These are phyloP conservation scores for Seiridium cupressi DNA, from an alignment of 2,329 filamentous ascomycete species.

Conservation along the genomic window DNA sequence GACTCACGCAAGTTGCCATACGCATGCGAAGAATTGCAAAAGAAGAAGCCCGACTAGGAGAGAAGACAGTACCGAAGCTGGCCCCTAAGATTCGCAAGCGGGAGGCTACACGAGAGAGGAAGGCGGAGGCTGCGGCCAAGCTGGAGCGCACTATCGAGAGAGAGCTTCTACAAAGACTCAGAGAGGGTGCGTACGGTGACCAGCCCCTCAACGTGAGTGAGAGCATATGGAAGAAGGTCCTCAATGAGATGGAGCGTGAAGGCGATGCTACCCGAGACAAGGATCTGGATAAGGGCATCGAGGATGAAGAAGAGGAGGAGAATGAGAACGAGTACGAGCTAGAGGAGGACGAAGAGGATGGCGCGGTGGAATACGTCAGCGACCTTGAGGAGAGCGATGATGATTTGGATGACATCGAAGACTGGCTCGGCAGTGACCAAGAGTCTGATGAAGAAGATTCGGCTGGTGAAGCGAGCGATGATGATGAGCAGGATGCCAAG, in stretches of 20 bases:
- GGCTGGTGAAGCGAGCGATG: slow-evolving; percentile 52
- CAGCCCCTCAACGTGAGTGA: slow-evolving; percentile 94
- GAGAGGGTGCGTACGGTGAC: slow-evolving; percentile 92
- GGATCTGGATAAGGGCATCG: slow-evolving; percentile 84
- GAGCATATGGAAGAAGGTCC: slow-evolving; percentile 94
- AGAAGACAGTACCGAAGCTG: slow-evolving; percentile 82
- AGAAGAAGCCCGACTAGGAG: slow-evolving; percentile 86
- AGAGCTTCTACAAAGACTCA: slow-evolving; percentile 85
- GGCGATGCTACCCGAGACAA: slow-evolving; percentile 81
- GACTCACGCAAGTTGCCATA: slow-evolving; percentile 89
- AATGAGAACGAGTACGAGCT: slow-evolving; percentile 61
- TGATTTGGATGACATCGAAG: slow-evolving; percentile 78
- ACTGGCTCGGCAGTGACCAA: slow-evolving; percentile 80
- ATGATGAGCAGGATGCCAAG: slow-evolving; percentile 58
- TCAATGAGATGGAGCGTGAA: slow-evolving; percentile 83
- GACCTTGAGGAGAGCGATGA: slow-evolving; percentile 85
- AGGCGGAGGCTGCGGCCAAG: slow-evolving; percentile 82
- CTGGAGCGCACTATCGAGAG: slow-evolving; percentile 94
- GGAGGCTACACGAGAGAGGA: slow-evolving; percentile 73
- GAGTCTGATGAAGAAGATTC: slow-evolving; percentile 55
- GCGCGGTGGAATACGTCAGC: slow-evolving; percentile 87
- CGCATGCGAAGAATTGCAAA: slow-evolving; percentile 67
- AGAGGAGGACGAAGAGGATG: slow-evolving; percentile 59
- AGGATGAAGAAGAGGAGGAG: slow-evolving; percentile 69
- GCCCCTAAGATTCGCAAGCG: slow-evolving; percentile 84